Conservation (phyloP, 78 protist species). For the Polysphondylium violaceum region DNA sequence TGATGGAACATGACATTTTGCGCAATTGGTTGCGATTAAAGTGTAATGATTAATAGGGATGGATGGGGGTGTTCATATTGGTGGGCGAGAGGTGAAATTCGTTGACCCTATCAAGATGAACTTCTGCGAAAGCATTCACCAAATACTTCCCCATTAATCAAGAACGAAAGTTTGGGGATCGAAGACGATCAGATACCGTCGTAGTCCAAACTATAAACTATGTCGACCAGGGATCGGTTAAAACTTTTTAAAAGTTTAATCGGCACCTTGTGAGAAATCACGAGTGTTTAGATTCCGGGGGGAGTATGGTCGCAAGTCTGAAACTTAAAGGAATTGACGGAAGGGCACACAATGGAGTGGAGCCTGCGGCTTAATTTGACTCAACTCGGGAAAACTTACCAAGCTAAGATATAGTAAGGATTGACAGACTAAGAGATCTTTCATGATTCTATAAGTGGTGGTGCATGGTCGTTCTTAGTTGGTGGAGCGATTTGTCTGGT, state of each 20-base stretch:
- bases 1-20: slow-evolving; percentile 58
- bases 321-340: slow-evolving; percentile 97
- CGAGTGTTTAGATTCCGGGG: slow-evolving; percentile 93
- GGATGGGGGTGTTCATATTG: slow-evolving; percentile 92
- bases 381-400: slow-evolving; percentile 96
- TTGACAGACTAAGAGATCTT: slow-evolving; percentile 94
- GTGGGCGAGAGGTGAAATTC: slow-evolving; percentile 96
- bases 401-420: slow-evolving; percentile 93
- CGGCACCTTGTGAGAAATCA: slow-evolving; percentile 89
- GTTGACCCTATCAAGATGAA: slow-evolving; percentile 90
- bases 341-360: slow-evolving; percentile 96
- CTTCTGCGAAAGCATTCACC: slow-evolving; percentile 96
- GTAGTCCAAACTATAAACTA: slow-evolving; percentile 97
- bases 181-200: slow-evolving; percentile 97
- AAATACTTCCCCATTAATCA: slow-evolving; percentile 94
- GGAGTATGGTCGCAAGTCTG: slow-evolving; percentile 96
- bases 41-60: slow-evolving; percentile 92
- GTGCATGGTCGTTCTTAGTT: slow-evolving; percentile 97
- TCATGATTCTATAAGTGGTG: slow-evolving; percentile 95
- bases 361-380: slow-evolving; percentile 97
- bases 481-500: slow-evolving; percentile 97
- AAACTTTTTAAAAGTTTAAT: slow-evolving; percentile 26
- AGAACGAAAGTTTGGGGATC: slow-evolving; percentile 97
- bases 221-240: slow-evolving; percentile 93
- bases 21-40: slow-evolving; percentile 77